Evolutionary conservation across 768 basidiomycete species (phyloP).

Genomic region (Favolaschia claudopus): DNA sequence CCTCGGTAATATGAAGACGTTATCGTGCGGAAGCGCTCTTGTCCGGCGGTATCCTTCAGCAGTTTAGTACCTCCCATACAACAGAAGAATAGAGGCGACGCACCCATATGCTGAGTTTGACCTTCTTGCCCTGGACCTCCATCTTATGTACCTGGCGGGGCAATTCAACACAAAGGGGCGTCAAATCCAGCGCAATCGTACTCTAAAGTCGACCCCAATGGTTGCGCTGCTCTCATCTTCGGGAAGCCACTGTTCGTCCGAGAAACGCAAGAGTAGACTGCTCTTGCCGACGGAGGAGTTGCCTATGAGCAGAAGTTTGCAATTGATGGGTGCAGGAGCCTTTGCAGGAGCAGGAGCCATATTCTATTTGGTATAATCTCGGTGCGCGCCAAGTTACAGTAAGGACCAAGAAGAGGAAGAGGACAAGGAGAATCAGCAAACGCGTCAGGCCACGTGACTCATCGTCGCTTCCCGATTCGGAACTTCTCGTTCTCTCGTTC

Average conservation of each 20-base stretch:
- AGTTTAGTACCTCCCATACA: not conserved
- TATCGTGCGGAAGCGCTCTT: constrained; percentile 95
- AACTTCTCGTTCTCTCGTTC: too few species aligned
- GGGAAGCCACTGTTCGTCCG: constrained; percentile 93
- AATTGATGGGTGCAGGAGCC: constrained; percentile 62
- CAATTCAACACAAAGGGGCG: constrained; percentile 8
- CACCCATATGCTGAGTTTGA: constrained; percentile 98
- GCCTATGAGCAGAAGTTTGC: constrained; percentile 85
- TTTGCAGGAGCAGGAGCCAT: constrained; percentile 33
- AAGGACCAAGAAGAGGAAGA: not conserved
- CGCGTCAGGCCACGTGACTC: too few species aligned
- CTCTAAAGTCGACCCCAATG: constrained; percentile 86
- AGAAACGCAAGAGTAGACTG: constrained; percentile 91
- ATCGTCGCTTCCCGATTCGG: too few species aligned
- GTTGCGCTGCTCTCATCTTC: constrained; percentile 90
- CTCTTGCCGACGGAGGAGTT: constrained; percentile 94
- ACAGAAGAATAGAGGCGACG: constrained; percentile 33
- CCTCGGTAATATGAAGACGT: constrained; percentile 95
- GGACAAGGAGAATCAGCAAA: not conserved
- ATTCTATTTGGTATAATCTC: not conserved
- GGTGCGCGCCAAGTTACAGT: too few species aligned
- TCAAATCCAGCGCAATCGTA: constrained; percentile 44
- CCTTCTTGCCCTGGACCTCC: constrained; percentile 82
- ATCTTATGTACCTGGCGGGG: constrained; percentile 80
- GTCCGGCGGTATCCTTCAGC: constrained; percentile 91